These are phyloP conservation scores for Mycena leptocephala DNA, from an alignment of 768 basidiomycete species.

Conservation along the genomic window DNA sequence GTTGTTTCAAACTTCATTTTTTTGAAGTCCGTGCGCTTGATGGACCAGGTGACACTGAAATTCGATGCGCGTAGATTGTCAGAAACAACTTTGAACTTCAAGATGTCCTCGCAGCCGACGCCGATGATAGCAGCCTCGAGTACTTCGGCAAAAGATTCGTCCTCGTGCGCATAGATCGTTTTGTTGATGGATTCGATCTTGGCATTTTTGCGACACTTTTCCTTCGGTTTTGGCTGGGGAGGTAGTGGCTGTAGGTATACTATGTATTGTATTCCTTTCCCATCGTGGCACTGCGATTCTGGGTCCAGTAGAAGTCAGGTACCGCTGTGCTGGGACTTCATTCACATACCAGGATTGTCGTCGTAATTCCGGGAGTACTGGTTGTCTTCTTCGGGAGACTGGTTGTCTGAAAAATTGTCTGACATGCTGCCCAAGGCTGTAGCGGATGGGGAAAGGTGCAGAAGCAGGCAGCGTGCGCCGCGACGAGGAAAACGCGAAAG, in stretches of 20 bases:
- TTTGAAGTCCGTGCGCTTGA: not conserved
- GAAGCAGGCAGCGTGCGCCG: too few relatives aligned
- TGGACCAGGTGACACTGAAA: not conserved
- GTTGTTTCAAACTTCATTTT: not conserved
- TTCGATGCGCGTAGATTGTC: not conserved
- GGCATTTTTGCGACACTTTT: not conserved
- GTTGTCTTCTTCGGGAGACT: not conserved
- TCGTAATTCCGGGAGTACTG: not conserved
- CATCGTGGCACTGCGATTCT: not conserved
- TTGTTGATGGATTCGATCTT: not conserved
- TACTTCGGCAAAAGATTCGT: not conserved
- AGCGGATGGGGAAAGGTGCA: too few relatives aligned
- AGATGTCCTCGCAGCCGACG: not conserved
- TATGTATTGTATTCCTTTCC: not conserved
- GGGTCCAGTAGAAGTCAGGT: not conserved
- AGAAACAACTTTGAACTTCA: not conserved
- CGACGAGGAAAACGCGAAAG: too few relatives aligned
- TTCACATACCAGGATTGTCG: not conserved
- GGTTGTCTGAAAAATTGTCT: too few relatives aligned
- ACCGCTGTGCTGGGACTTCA: not conserved
- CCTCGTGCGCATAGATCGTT: not conserved
- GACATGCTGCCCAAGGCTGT: too few relatives aligned
- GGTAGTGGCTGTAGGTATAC: not conserved
- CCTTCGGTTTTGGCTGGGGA: not conserved
- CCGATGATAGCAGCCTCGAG: not conserved